phyloP scores from a whole-genome alignment of 164 flowering plant genomes.

The Tetracentron sinense region DNA sequence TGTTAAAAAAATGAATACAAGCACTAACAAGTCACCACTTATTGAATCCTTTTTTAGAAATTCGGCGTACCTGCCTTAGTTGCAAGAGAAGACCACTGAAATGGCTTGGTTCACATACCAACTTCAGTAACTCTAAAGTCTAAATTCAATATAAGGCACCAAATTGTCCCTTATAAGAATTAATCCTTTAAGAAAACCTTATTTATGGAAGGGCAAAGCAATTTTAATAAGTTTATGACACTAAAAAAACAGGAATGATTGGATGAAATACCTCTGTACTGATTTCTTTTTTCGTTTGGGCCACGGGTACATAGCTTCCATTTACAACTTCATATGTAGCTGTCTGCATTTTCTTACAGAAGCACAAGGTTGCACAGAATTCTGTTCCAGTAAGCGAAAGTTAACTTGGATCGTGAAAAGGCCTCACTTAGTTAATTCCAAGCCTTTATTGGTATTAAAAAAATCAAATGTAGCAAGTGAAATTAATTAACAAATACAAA shows the following conservation, averaged over 20 bases:
- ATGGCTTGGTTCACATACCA: too few relatives aligned
- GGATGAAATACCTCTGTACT: conserved; percentile 26
- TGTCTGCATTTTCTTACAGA: conserved; percentile 53
- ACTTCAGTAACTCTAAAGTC: too few relatives aligned
- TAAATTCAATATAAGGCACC: too few relatives aligned
- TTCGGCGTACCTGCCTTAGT: too few relatives aligned
- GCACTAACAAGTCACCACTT: too few relatives aligned
- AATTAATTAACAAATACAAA: background rate
- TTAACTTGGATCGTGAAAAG: conserved; percentile 25
- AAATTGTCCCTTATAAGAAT: too few relatives aligned
- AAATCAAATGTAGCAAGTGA: background rate
- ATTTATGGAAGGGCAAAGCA: background rate
- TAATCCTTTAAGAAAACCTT: background rate
- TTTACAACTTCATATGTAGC: conserved; percentile 40
- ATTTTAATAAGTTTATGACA: background rate
- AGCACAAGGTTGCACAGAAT: conserved; percentile 29
- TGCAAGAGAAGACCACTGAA: too few relatives aligned
- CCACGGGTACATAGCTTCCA: conserved; percentile 51
- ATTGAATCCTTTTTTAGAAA: too few relatives aligned
- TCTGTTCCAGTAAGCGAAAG: conserved; percentile 20
- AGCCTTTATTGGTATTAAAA: background rate
- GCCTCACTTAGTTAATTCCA: background rate
- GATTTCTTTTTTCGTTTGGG: conserved; percentile 18
- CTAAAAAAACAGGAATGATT: background rate
- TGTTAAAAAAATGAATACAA: too few relatives aligned